phyloP scores from a whole-genome alignment of 2,329 filamentous ascomycete species.

The Pseudopithomyces maydicus region DNA sequence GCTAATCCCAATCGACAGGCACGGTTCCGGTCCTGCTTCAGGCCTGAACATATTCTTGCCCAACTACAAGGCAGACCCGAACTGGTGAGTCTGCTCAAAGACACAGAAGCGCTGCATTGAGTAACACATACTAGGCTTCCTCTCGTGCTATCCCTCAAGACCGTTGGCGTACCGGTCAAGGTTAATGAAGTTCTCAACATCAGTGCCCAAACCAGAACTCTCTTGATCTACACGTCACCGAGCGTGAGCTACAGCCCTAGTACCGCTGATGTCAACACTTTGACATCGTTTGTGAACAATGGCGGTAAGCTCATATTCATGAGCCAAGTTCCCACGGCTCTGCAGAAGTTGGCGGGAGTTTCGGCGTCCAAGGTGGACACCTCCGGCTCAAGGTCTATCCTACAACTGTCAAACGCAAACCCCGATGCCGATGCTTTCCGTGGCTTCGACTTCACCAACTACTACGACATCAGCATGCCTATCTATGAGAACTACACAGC shows the following conservation, averaged over 20 bases:
- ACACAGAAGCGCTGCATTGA: background rate
- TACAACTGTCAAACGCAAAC: background rate
- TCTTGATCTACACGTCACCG: slow-evolving; percentile 7
- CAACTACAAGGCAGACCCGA: slow-evolving; percentile 3
- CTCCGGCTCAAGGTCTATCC: background rate
- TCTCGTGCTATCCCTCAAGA: slow-evolving; percentile 10
- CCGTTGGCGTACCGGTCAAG: slow-evolving; percentile 8
- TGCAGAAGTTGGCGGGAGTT: slow-evolving; percentile 9
- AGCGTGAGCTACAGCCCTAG: slow-evolving; percentile 7
- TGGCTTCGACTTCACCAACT: slow-evolving; percentile 6
- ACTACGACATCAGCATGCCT: slow-evolving; percentile 9
- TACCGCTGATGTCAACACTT: slow-evolving; percentile 6
- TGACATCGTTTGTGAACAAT: slow-evolving; percentile 5
- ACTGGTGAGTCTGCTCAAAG: slow-evolving; percentile 3
- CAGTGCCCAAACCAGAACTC: background rate
- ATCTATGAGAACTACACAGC: slow-evolving; percentile 7
- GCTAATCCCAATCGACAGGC: no score
- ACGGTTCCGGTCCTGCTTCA: slow-evolving; percentile 5
- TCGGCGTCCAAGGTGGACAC: slow-evolving; percentile 2
- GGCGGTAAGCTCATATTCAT: slow-evolving; percentile 11
- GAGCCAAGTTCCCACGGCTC: slow-evolving; percentile 6
- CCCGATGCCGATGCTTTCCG: background rate
- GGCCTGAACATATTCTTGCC: slow-evolving; percentile 8
- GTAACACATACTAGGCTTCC: slow-evolving; percentile 3
- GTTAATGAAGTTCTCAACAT: slow-evolving; percentile 7